These are phyloP conservation scores for Silene noctiflora DNA, from an alignment of 179 eudicot species.

Conservation along the genomic window DNA sequence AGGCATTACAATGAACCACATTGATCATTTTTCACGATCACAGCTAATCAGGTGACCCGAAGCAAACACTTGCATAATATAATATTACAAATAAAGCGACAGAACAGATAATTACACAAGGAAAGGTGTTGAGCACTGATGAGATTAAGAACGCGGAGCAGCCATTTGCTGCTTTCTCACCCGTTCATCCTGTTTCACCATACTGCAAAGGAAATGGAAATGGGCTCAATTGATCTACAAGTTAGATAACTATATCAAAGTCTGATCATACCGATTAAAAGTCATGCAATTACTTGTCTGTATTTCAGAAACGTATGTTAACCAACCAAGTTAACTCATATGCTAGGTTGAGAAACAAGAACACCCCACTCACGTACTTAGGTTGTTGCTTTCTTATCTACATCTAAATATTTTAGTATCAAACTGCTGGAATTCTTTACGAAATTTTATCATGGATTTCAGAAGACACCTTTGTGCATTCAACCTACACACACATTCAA, in stretches of 20 bases:
- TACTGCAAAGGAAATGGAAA: conserved; percentile 45
- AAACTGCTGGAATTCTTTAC: too few relatives aligned
- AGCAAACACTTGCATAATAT: not conserved
- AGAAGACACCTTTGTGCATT: not conserved
- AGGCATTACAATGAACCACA: not conserved
- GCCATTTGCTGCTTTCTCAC: conserved; percentile 98
- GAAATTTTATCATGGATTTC: not conserved
- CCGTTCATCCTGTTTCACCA: conserved; percentile 81
- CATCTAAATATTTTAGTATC: not conserved
- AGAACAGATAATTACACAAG: conserved; percentile 6
- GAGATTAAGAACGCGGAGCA: conserved; percentile 58
- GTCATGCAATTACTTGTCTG: not conserved
- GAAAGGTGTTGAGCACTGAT: not conserved
- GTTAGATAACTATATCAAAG: not conserved
- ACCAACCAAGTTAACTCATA: not conserved
- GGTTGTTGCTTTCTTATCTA: not conserved
- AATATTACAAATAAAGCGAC: not conserved
- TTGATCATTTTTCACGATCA: conserved; percentile 10
- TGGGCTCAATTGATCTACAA: not conserved
- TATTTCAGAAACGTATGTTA: not conserved
- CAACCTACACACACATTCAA: not conserved
- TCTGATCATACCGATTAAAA: not conserved
- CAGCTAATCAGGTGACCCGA: not conserved
- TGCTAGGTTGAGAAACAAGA: not conserved
- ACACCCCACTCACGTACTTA: not conserved